Percentiles rank a stretch among this genome's conserved stretches.
Evolutionary conservation across 2,329 filamentous ascomycete genomes (phyloP).

Genomic region (Pseudogymnoascus sp.): DNA sequence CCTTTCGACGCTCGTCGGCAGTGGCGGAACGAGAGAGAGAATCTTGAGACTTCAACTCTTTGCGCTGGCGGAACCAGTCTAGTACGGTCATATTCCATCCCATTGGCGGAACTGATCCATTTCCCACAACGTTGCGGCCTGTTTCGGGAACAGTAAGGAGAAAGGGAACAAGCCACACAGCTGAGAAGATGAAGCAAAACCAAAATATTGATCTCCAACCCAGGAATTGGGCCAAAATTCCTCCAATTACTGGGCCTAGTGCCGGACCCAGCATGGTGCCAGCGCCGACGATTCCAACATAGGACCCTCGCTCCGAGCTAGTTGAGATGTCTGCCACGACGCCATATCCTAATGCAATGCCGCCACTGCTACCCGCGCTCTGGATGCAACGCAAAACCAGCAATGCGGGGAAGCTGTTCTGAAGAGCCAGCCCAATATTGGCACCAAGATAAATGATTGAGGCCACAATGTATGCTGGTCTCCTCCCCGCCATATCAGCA

Average conservation of each 20-base stretch:
- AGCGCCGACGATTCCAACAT: conserved; percentile 54
- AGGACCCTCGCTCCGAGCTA: conserved; percentile 61
- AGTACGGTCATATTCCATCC: conserved; percentile 51
- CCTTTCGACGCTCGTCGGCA: conserved; percentile 28
- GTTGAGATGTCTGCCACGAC: conserved; percentile 66
- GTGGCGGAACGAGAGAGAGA: conserved; percentile 23
- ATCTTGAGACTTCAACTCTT: conserved; percentile 20
- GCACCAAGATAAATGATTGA: conserved; percentile 45
- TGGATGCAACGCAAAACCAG: conserved; percentile 1
- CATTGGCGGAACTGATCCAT: conserved; percentile 46
- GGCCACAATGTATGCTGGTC: conserved; percentile 44
- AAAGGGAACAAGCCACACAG: conserved; percentile 11
- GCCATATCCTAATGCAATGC: conserved; percentile 62
- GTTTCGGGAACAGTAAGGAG: conserved; percentile 17
- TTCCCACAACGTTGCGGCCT: conserved; percentile 31
- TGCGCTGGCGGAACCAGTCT: conserved; percentile 33
- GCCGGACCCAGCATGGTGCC: conserved; percentile 43
- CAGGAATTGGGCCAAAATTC: conserved; percentile 36
- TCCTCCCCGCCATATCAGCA: conserved; percentile 42
- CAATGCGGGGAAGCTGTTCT: conserved; percentile 36
- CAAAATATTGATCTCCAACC: conserved; percentile 42
- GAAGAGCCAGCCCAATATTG: conserved; percentile 44
- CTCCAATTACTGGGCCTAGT: conserved; percentile 38
- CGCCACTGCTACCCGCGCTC: conserved; percentile 35
- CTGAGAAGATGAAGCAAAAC: conserved; percentile 35